A percentile compares a stretch with the other conserved stretches of the same genome.
Conservation (phyloP, 2,329 filamentous ascomycete species). For the Fusarium aywerte region DNA sequence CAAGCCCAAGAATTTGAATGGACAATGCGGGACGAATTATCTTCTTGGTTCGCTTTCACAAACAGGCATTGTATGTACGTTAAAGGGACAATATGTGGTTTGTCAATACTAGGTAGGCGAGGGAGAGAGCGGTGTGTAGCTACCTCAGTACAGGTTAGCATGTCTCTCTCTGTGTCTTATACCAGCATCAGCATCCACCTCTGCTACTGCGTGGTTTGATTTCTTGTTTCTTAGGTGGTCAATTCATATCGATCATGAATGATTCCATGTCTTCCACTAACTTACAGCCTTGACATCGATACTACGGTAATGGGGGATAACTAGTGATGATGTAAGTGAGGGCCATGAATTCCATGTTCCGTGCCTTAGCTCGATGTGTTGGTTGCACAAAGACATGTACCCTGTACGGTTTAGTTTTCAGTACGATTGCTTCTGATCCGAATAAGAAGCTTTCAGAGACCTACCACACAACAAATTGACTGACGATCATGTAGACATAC, state of each 20-base stretch:
- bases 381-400: conserved; percentile 36
- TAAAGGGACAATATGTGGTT: not conserved
- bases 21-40: conserved; percentile 9
- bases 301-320: conserved; percentile 26
- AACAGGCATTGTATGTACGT: conserved; percentile 9
- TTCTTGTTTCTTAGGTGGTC: not conserved
- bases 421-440: conserved; percentile 3
- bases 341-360: conserved; percentile 36
- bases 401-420: conserved; percentile 9
- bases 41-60: conserved; percentile 9
- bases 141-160: not conserved
- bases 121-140: conserved; percentile 19
- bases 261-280: not conserved
- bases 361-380: conserved; percentile 31
- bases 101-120: not conserved
- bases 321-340: conserved; percentile 42
- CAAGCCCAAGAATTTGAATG: conserved; percentile 12
- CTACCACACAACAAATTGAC: not conserved
- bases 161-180: conserved; percentile 15
- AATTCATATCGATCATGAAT: conserved; percentile 8
- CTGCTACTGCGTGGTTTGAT: conserved; percentile 2
- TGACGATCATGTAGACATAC: not conserved
- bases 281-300: conserved; percentile 14
- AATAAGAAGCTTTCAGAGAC: conserved; percentile 16
- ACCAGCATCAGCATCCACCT: not conserved